Conservation (phyloP, 2,329 filamentous ascomycete genomes). For the Magnaporthiopsis incrustans region DNA sequence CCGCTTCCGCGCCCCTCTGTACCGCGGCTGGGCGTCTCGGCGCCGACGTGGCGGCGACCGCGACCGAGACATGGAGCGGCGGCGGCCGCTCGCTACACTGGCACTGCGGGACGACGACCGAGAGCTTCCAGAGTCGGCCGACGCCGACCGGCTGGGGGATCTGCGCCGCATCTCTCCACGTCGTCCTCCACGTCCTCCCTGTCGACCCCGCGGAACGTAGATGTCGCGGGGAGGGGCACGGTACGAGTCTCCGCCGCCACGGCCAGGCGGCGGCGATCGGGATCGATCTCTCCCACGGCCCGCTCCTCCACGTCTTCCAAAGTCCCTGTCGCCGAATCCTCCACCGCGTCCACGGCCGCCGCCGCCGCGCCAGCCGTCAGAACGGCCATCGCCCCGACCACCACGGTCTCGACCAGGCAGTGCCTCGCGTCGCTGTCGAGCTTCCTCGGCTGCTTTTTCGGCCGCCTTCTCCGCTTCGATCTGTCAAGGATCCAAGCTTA, state of each 20-base stretch:
- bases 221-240: conserved; percentile 34
- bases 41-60: conserved; percentile 11
- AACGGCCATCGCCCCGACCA: conserved; percentile 25
- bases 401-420: conserved; percentile 59
- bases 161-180: conserved; percentile 35
- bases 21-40: conserved; percentile 9
- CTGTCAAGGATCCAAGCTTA: conserved; percentile 31
- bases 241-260: conserved; percentile 32
- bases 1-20: conserved; percentile 19
- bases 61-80: conserved; percentile 17
- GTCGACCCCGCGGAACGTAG: conserved; percentile 43
- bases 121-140: conserved; percentile 17
- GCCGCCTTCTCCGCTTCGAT: conserved; percentile 76
- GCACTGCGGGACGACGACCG: conserved; percentile 30
- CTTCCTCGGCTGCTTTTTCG: conserved; percentile 46
- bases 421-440: conserved; percentile 60
- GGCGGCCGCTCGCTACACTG: conserved; percentile 19
- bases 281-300: conserved; percentile 38
- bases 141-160: conserved; percentile 30
- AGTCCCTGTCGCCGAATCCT: conserved; percentile 42
- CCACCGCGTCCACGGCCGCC: conserved; percentile 44
- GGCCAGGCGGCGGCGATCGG: conserved; percentile 39
- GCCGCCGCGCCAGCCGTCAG: conserved; percentile 46
- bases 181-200: conserved; percentile 27
- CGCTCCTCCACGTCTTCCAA: conserved; percentile 33